Percentiles rank a stretch among this genome's conserved stretches.
These are phyloP conservation scores for Lagenaria siceraria DNA, from an alignment of 306 rosid genomes.

Conservation along the genomic window DNA sequence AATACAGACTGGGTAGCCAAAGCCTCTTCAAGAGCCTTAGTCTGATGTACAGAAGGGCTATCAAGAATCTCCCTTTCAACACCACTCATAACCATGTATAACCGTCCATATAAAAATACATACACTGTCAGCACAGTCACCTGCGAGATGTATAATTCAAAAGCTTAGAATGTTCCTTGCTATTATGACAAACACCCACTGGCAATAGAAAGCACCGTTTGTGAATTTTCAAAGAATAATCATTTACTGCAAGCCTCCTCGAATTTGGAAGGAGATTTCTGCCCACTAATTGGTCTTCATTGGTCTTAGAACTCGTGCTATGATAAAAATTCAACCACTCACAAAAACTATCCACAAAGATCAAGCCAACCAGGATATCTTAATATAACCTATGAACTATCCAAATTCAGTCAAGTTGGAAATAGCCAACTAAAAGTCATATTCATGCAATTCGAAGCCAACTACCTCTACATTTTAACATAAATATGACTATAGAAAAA, in stretches of 20 bases:
- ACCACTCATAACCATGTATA: conserved; percentile 96
- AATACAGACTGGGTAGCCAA: conserved; percentile 79
- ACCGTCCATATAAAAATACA: conserved; percentile 75
- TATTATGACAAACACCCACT: not conserved
- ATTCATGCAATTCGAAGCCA: not conserved
- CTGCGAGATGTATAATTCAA: conserved; percentile 29
- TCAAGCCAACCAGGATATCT: conserved; percentile 1
- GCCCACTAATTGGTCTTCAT: not conserved
- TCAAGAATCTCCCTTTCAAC: conserved; percentile 63
- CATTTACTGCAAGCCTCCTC: not conserved
- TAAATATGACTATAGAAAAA: not conserved
- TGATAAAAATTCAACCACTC: not conserved
- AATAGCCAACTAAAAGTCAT: not conserved
- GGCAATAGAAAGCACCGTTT: not conserved
- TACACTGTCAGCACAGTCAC: conserved; percentile 74
- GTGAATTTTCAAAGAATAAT: not conserved
- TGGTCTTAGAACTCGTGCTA: not conserved
- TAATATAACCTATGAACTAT: not conserved
- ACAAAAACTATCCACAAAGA: not conserved
- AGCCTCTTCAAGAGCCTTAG: conserved; percentile 79
- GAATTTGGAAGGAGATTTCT: not conserved
- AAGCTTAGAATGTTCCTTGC: not conserved
- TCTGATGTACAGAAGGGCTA: conserved; percentile 40
- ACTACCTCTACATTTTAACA: not conserved
- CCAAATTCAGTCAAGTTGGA: not conserved